These are phyloP conservation scores for Fusarium humuli DNA, from an alignment of 2,329 filamentous ascomycete species.

Conservation along the genomic window DNA sequence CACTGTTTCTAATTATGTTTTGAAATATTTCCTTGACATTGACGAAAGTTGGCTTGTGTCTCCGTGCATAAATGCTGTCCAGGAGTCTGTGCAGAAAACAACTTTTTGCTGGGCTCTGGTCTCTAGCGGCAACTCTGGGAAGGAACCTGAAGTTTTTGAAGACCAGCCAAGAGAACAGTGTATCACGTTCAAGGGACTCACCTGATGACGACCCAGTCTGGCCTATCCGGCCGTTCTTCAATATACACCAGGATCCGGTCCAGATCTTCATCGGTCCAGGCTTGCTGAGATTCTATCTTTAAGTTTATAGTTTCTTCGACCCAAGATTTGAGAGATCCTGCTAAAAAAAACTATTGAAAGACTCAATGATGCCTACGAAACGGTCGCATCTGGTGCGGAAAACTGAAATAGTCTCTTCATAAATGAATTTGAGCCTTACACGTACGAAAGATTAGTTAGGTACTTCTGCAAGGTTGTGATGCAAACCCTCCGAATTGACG, in stretches of 20 bases:
- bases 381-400: background rate
- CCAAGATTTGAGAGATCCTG: background rate
- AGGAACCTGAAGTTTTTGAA: background rate
- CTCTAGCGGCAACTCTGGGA: background rate
- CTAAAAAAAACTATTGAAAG: background rate
- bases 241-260: background rate
- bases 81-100: background rate
- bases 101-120: background rate
- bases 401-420: background rate
- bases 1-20: background rate
- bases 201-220: background rate
- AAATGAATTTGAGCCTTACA: background rate
- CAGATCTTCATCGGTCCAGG: background rate
- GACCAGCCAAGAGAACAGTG: background rate
- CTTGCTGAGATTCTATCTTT: background rate
- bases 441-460: no score
- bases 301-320: background rate
- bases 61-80: background rate
- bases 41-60: background rate
- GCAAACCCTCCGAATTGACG: no score
- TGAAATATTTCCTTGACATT: background rate
- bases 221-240: background rate
- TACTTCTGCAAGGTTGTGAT: no score
- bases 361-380: background rate
- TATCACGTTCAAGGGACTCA: background rate